Evolutionary conservation across 495 filamentous ascomycete species (phyloP).

Genomic region (Aspergillus asperescens): DNA sequence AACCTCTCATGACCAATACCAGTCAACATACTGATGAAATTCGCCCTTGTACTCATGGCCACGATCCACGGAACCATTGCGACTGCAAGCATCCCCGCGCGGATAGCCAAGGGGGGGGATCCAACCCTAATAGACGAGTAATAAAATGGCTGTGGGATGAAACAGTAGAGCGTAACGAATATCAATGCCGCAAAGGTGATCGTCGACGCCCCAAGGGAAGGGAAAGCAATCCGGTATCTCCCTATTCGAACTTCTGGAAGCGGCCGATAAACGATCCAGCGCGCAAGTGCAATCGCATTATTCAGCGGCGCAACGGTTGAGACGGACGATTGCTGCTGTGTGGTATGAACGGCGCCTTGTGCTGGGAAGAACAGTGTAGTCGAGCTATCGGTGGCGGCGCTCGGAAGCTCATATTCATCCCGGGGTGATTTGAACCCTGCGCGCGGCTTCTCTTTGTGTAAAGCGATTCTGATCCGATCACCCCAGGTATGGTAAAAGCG

Average conservation of each 20-base stretch:
- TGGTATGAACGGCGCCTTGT: slow-evolving; percentile 36
- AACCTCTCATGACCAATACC: slow-evolving; percentile 89
- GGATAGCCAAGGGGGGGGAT: slow-evolving; percentile 83
- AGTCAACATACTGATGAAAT: slow-evolving; percentile 76
- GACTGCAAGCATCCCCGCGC: slow-evolving; percentile 88
- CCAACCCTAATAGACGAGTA: slow-evolving; percentile 77
- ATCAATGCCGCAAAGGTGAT: slow-evolving; percentile 59
- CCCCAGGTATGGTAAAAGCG: slow-evolving; percentile 80
- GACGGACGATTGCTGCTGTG: slow-evolving; percentile 59
- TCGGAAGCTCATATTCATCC: slow-evolving; percentile 62
- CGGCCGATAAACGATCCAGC: slow-evolving; percentile 82
- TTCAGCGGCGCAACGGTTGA: slow-evolving; percentile 68
- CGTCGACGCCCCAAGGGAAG: slow-evolving; percentile 63
- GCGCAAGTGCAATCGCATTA: slow-evolving; percentile 66
- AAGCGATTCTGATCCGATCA: slow-evolving; percentile 79
- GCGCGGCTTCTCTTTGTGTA: slow-evolving; percentile 68
- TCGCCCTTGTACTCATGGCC: slow-evolving; percentile 85
- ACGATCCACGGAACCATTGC: slow-evolving; percentile 94
- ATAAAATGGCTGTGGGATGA: slow-evolving; percentile 78
- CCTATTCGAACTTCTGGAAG: slow-evolving; percentile 64
- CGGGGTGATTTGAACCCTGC: slow-evolving; percentile 53
- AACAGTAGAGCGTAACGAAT: slow-evolving; percentile 75
- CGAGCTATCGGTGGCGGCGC: slow-evolving; percentile 61
- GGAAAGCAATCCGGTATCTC: slow-evolving; percentile 61
- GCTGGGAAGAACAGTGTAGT: slow-evolving; percentile 69